A percentile compares a stretch with the other conserved stretches of the same genome.
Conservation (phyloP, 2,329 filamentous ascomycete genomes). For the Fusarium oligoseptatum region DNA sequence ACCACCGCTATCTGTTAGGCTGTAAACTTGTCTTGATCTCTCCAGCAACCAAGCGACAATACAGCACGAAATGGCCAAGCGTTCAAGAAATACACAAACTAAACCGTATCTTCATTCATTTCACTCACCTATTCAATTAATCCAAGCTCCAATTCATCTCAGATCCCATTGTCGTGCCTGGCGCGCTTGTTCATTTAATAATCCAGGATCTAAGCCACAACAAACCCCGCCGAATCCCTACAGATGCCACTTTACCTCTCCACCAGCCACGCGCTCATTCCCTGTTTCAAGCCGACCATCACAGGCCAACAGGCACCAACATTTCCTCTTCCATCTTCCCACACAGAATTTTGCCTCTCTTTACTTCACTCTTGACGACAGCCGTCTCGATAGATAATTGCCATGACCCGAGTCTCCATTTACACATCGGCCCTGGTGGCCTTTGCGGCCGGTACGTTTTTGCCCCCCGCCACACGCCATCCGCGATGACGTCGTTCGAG, state of each 20-base stretch:
- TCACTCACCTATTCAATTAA: background rate
- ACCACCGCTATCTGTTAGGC: background rate
- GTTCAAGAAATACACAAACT: background rate
- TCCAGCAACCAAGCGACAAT: too few relatives aligned
- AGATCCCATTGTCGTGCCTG: background rate
- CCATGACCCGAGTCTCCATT: constrained; percentile 60
- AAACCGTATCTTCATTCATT: background rate
- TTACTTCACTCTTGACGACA: background rate
- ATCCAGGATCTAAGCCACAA: background rate
- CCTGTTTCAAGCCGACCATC: constrained; percentile 31
- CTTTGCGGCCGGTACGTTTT: constrained; percentile 58
- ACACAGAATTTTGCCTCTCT: constrained; percentile 10
- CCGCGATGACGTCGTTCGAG: constrained; percentile 44
- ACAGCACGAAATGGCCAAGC: background rate
- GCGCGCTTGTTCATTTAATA: background rate
- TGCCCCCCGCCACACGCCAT: constrained; percentile 17
- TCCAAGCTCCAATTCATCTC: background rate
- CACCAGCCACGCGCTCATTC: constrained; percentile 27
- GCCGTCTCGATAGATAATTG: constrained; percentile 16
- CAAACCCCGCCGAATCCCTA: constrained; percentile 15
- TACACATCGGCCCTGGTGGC: constrained; percentile 59
- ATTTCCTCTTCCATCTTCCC: constrained; percentile 33
- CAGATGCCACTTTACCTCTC: constrained; percentile 41
- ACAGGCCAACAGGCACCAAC: constrained; percentile 37
- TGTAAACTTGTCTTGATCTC: background rate